phyloP scores from a whole-genome alignment of 2,329 filamentous ascomycete genomes.

The Nemania serpens region DNA sequence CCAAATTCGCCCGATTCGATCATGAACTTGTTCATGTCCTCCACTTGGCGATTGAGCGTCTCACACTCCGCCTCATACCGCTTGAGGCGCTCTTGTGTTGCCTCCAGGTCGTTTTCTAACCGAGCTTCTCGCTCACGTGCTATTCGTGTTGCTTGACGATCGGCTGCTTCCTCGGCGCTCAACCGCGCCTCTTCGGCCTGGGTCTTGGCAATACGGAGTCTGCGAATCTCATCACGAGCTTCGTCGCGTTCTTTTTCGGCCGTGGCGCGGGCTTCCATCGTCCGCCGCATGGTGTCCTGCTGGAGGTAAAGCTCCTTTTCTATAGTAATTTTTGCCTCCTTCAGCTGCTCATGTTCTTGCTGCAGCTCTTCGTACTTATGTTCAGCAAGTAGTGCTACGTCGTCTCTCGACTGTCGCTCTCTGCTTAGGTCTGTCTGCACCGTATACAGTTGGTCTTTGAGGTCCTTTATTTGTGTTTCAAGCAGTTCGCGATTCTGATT shows the following conservation, averaged over 20 bases:
- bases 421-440: conserved; percentile 87
- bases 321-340: conserved; percentile 94
- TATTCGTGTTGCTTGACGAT: conserved; percentile 76
- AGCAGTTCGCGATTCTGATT: conserved; percentile 80
- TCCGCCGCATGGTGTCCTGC: conserved; percentile 85
- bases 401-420: conserved; percentile 90
- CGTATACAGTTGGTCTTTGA: conserved; percentile 84
- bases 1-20: conserved; percentile 88
- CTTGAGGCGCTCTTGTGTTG: conserved; percentile 73
- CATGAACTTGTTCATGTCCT: conserved; percentile 85
- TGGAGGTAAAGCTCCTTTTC: conserved; percentile 98
- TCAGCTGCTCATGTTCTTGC: conserved; percentile 82
- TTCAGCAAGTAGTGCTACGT: conserved; percentile 87
- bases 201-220: conserved; percentile 79
- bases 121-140: conserved; percentile 81
- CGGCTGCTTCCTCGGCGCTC: conserved; percentile 78
- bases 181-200: conserved; percentile 84
- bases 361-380: conserved; percentile 84
- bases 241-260: conserved; percentile 90
- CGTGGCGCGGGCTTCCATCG: conserved; percentile 77
- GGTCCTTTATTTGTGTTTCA: conserved; percentile 82
- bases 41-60: conserved; percentile 77
- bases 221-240: conserved; percentile 82
- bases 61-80: conserved; percentile 81
- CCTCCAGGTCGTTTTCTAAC: conserved; percentile 78